phyloP scores from a whole-genome alignment of 768 basidiomycete species.

The Lentinula detonsa region DNA sequence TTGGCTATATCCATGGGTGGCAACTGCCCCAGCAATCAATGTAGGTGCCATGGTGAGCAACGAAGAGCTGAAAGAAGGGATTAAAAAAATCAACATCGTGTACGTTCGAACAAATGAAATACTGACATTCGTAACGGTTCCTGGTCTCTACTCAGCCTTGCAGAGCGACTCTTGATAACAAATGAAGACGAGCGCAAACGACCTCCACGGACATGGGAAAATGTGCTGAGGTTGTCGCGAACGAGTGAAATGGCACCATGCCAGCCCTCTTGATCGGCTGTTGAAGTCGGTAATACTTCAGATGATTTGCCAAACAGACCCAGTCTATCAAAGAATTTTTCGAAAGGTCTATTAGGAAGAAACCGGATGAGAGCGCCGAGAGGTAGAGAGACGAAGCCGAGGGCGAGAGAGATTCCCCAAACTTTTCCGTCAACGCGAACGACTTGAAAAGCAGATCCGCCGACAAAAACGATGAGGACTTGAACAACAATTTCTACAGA shows the following conservation, averaged over 20 bases:
- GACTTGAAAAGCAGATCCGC: constrained; percentile 89
- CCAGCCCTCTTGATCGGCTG: constrained; percentile 64
- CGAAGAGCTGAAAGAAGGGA: constrained; percentile 18
- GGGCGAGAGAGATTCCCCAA: constrained; percentile 90
- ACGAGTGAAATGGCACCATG: constrained; percentile 76
- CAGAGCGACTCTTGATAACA: constrained; percentile 72
- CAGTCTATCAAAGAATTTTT: constrained; percentile 47
- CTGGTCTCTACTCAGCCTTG: constrained; percentile 45
- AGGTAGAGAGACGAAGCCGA: constrained; percentile 85
- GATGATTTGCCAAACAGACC: constrained; percentile 60
- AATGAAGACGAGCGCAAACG: constrained; percentile 82
- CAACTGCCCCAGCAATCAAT: constrained; percentile 67
- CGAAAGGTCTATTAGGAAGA: constrained; percentile 77
- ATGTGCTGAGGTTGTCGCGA: constrained; percentile 81
- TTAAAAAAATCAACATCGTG: background rate
- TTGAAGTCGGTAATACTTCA: constrained; percentile 53
- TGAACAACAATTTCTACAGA: constrained; percentile 78
- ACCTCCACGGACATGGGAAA: constrained; percentile 82
- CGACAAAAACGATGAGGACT: constrained; percentile 84
- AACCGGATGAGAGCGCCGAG: constrained; percentile 77
- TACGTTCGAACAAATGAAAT: constrained; percentile 13
- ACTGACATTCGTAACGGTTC: constrained; percentile 41
- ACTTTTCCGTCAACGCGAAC: constrained; percentile 71
- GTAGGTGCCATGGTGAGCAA: constrained; percentile 66
- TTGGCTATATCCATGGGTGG: constrained; percentile 56